Evolutionary conservation across 2,329 filamentous ascomycete species (phyloP).

Genomic region (Raffaelea ambrosiae): DNA sequence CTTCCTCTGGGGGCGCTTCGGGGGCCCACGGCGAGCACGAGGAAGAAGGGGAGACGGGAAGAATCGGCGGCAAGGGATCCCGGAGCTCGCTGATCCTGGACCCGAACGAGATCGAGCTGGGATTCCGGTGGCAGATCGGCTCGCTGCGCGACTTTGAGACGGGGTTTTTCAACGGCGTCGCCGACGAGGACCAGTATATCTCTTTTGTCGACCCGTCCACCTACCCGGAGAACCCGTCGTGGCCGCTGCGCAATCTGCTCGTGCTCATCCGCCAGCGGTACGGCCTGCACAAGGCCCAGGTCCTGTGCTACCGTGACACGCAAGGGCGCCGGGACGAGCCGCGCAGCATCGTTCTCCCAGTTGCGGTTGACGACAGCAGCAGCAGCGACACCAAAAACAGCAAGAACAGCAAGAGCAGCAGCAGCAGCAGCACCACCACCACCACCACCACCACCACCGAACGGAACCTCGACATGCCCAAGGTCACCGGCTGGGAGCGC

Average conservation of each 20-base stretch:
- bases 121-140: constrained; percentile 69
- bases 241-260: constrained; percentile 85
- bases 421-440: neutral
- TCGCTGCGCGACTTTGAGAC: constrained; percentile 71
- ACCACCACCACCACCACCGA: neutral
- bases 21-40: constrained; percentile 12
- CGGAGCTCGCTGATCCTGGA: constrained; percentile 38
- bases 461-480: constrained; percentile 57
- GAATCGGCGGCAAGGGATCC: constrained; percentile 9
- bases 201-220: constrained; percentile 91
- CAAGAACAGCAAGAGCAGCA: too few relatives aligned
- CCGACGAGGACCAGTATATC: constrained; percentile 69
- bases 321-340: constrained; percentile 70
- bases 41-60: neutral
- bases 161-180: constrained; percentile 72
- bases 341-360: constrained; percentile 67
- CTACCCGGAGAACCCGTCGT: constrained; percentile 78
- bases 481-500: constrained; percentile 92
- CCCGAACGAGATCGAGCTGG: constrained; percentile 41
- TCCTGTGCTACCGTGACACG: constrained; percentile 84
- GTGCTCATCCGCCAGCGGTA: constrained; percentile 78
- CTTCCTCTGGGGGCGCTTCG: constrained; percentile 21
- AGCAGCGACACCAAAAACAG: neutral
- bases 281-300: constrained; percentile 65
- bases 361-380: constrained; percentile 44